Evolutionary conservation across 2,329 filamentous ascomycete species (phyloP), one percentile per base, ranked within the genome.

Genomic region (Ophiostoma perfectum): DNA sequence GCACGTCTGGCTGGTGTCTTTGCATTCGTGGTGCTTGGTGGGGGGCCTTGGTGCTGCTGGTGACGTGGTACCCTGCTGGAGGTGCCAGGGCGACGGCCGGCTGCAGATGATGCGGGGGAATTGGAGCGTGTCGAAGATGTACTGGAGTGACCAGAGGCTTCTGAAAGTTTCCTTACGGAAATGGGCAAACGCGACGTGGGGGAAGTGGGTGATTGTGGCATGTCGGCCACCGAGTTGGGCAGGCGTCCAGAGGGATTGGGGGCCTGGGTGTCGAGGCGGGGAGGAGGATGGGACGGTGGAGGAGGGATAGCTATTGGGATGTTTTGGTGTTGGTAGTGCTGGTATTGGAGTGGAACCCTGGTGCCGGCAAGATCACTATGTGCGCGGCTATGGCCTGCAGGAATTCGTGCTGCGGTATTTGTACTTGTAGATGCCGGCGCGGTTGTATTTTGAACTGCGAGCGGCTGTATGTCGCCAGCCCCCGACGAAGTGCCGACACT

Each of bases 341-440:
- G 66, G 63, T 52, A 47, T 27, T 65, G 55, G 16, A 52, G 55
- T 0, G 66, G 60, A 9, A 58, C 60, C 55, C 70, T 68, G 14
- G 70, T 64, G 1, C 71, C 72, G n/a, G 70, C 80, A 66, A 86
- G 79, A 73, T 91, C 89, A 77, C 89, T 91, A 71, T 83, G 84
- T 63, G 84, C 84, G 68, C 86, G 79, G 67, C 76, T 78, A 71
- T 83, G 84, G 66, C 66, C 69, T 14, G 70, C 45, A 9, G 66
- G 69, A 9, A 64, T 64, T 7, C 67, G 67, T 3, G 70, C 58
- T 14, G 45, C 27, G 4, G 12, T 7, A 12, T 12, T 16, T 14
- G 44, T 16, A 6, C n/a, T 12, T 44, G 11, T 66, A 1, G 63
- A 16, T 18, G 41, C 4, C 3, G 62, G n/a, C 7, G 39, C 62